phyloP scores from a whole-genome alignment of 2,329 filamentous ascomycete species.

The Pyrenophora tritici-repentis region DNA sequence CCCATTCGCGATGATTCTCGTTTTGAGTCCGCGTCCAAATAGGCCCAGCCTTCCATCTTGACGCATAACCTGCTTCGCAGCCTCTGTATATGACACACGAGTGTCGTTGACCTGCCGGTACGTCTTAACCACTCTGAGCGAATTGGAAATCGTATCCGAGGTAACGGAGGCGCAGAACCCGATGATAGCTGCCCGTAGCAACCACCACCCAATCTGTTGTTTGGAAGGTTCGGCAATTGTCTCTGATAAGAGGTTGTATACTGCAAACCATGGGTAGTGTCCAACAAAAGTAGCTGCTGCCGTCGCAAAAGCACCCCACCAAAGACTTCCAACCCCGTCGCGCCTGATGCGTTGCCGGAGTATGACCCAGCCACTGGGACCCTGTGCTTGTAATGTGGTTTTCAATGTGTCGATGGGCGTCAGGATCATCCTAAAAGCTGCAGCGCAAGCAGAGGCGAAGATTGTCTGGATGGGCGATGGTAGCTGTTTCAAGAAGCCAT shows the following conservation, averaged over 20 bases:
- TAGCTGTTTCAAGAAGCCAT: slow-evolving; percentile 27
- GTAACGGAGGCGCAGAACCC: slow-evolving; percentile 38
- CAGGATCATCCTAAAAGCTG: slow-evolving; percentile 33
- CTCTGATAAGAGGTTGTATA: slow-evolving; percentile 35
- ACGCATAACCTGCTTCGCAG: slow-evolving; percentile 30
- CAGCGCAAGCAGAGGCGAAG: slow-evolving; percentile 35
- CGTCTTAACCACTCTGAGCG: slow-evolving; percentile 36
- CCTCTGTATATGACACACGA: slow-evolving; percentile 33
- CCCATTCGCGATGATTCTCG: slow-evolving; percentile 37
- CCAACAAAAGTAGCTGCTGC: slow-evolving; percentile 39
- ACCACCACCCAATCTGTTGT: slow-evolving; percentile 29
- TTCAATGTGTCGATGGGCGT: slow-evolving; percentile 39
- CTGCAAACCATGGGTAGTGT: slow-evolving; percentile 40
- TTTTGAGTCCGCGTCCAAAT: slow-evolving; percentile 36
- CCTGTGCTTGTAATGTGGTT: slow-evolving; percentile 36
- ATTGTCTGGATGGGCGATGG: slow-evolving; percentile 36
- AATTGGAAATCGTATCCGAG: slow-evolving; percentile 38
- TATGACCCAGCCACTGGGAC: slow-evolving; percentile 25
- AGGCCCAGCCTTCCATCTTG: slow-evolving; percentile 32
- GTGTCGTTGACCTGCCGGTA: slow-evolving; percentile 39
- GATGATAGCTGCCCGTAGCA: slow-evolving; percentile 34
- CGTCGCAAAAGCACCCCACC: slow-evolving; percentile 40
- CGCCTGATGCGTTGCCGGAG: slow-evolving; percentile 31
- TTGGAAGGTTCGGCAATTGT: slow-evolving; percentile 26
- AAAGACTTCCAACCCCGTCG: slow-evolving; percentile 33